Percentiles rank a stretch among this genome's conserved stretches.
Conservation (phyloP, 805 yeast genomes). For the Metschnikowia anglica region DNA sequence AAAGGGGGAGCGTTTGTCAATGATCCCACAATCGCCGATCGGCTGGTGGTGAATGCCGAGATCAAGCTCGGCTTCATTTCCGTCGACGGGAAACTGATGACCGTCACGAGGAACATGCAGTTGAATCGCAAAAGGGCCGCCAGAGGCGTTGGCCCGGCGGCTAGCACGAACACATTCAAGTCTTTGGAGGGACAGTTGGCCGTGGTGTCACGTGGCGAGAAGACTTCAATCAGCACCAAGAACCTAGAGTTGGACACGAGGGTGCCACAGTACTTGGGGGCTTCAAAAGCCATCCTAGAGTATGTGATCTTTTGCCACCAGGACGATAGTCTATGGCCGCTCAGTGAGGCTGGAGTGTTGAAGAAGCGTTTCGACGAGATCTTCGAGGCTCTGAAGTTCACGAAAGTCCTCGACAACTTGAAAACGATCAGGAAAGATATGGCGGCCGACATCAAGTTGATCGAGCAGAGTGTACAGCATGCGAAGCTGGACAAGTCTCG, state of each 20-base stretch:
- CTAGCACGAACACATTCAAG: slow-evolving; percentile 59
- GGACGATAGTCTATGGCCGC: slow-evolving; percentile 96
- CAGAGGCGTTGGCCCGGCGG: slow-evolving; percentile 32
- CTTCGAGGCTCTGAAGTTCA: slow-evolving; percentile 90
- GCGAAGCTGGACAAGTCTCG: slow-evolving; percentile 70
- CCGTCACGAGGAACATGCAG: slow-evolving; percentile 83
- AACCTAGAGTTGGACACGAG: slow-evolving; percentile 80
- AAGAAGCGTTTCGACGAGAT: slow-evolving; percentile 95
- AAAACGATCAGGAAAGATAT: slow-evolving; percentile 76
- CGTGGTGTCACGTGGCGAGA: slow-evolving; percentile 61
- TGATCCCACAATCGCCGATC: slow-evolving; percentile 81
- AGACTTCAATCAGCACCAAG: slow-evolving; percentile 74
- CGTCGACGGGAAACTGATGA: slow-evolving; percentile 73
- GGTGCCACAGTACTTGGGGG: slow-evolving; percentile 83
- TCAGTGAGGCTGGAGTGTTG: slow-evolving; percentile 82
- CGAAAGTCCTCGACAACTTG: slow-evolving; percentile 81
- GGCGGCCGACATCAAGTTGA: slow-evolving; percentile 67
- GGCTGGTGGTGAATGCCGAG: slow-evolving; percentile 81
- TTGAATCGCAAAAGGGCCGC: slow-evolving; percentile 53
- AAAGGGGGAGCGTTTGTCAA: slow-evolving; percentile 95
- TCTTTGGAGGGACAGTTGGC: slow-evolving; percentile 87
- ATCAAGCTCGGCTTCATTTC: slow-evolving; percentile 82
- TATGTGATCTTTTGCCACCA: slow-evolving; percentile 97
- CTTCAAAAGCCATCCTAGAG: slow-evolving; percentile 81
- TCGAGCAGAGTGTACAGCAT: slow-evolving; percentile 78